Percentiles rank a stretch among this genome's conserved stretches.
Conservation (phyloP, 805 yeast genomes). For the Candida argentea region DNA sequence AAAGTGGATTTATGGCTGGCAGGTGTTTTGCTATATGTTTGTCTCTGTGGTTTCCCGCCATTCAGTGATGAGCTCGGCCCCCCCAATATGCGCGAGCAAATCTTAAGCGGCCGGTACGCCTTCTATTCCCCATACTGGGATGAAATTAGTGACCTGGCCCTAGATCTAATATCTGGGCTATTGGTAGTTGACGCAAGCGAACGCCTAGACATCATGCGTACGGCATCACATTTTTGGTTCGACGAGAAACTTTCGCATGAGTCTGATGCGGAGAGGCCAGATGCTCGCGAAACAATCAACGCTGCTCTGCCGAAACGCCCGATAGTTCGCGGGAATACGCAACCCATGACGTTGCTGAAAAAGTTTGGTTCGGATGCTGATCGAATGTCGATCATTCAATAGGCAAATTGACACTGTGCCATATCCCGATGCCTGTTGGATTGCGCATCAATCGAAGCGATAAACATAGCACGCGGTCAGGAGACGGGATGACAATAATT, state of each 20-base stretch:
- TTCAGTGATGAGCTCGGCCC: constrained; percentile 77
- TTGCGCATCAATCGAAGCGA: too few relatives aligned
- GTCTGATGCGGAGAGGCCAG: neutral
- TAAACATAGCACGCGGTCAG: constrained; percentile 1
- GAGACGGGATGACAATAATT: too few relatives aligned
- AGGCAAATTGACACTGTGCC: too few relatives aligned
- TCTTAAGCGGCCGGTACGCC: constrained; percentile 54
- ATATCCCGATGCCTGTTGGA: too few relatives aligned
- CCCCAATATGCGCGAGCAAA: constrained; percentile 69
- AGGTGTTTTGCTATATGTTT: constrained; percentile 68
- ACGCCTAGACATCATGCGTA: constrained; percentile 30
- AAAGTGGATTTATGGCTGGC: constrained; percentile 78
- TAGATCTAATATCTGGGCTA: constrained; percentile 56
- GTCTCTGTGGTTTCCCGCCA: constrained; percentile 79
- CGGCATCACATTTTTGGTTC: constrained; percentile 39
- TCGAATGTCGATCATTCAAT: too few relatives aligned
- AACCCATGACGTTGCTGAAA: constrained; percentile 18
- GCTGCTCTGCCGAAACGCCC: constrained; percentile 6
- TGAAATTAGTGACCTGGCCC: constrained; percentile 49
- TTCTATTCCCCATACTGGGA: constrained; percentile 80
- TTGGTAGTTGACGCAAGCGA: constrained; percentile 43
- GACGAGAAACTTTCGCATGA: constrained; percentile 7
- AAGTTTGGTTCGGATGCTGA: too few relatives aligned
- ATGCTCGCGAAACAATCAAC: neutral
- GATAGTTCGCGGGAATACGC: constrained; percentile 15